phyloP scores from a whole-genome alignment of 2,329 filamentous ascomycete genomes.

The Talaromyces piceae region DNA sequence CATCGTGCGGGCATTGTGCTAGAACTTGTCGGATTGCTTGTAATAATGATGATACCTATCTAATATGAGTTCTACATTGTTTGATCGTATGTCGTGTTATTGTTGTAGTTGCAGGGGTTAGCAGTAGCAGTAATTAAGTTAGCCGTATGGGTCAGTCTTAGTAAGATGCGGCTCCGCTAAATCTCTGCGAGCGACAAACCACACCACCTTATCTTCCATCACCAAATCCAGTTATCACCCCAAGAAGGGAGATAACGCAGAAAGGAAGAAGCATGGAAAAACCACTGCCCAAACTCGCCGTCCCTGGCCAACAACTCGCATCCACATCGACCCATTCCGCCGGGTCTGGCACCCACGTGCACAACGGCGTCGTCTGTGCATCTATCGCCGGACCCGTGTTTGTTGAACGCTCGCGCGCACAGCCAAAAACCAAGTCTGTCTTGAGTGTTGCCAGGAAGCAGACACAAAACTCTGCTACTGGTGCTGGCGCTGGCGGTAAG shows the following conservation, averaged over 20 bases:
- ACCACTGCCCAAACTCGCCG: constrained; percentile 47
- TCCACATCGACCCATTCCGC: constrained; percentile 58
- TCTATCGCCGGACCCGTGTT: constrained; percentile 71
- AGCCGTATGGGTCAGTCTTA: no score
- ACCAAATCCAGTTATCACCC: no score
- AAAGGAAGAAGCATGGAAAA: constrained; percentile 23
- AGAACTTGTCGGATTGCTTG: constrained; percentile 6
- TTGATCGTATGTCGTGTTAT: no score
- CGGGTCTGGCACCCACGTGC: constrained; percentile 77
- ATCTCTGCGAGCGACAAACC: no score
- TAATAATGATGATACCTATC: constrained; percentile 16
- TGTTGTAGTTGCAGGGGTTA: no score
- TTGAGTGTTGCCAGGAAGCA: constrained; percentile 27
- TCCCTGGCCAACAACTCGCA: constrained; percentile 78
- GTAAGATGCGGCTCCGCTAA: no score
- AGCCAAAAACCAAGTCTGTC: constrained; percentile 29
- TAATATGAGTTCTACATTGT: constrained; percentile 22
- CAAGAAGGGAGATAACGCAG: no score
- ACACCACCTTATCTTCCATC: no score
- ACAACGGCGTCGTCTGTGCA: constrained; percentile 66
- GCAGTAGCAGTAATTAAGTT: no score
- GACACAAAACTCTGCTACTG: background rate
- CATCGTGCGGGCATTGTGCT: constrained; percentile 8
- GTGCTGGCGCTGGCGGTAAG: constrained; percentile 1
- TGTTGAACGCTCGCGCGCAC: constrained; percentile 37